phyloP scores from a whole-genome alignment of 2,329 filamentous ascomycete genomes.

The Fusarium albosuccineum region DNA sequence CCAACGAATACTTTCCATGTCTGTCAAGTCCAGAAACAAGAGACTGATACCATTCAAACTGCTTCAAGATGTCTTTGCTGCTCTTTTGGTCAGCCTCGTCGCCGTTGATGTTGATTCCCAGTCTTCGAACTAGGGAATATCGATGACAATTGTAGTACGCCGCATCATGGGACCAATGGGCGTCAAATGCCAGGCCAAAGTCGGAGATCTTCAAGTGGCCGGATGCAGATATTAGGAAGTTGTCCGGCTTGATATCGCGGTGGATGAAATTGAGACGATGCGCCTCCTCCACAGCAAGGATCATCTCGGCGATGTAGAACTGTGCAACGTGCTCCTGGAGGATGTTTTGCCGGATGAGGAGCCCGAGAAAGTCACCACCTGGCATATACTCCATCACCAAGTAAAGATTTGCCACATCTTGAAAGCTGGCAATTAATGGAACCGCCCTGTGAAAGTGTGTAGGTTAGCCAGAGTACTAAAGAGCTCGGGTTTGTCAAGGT shows the following conservation, averaged over 20 bases:
- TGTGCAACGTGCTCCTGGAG: constrained; percentile 82
- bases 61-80: constrained; percentile 52
- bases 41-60: constrained; percentile 50
- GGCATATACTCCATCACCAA: constrained; percentile 99
- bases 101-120: constrained; percentile 80
- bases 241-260: constrained; percentile 96
- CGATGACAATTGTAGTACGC: constrained; percentile 87
- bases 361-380: constrained; percentile 90
- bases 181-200: constrained; percentile 95
- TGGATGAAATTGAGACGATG: constrained; percentile 93
- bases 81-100: constrained; percentile 78
- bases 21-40: constrained; percentile 50
- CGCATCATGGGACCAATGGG: constrained; percentile 93
- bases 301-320: constrained; percentile 96
- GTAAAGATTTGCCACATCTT: constrained; percentile 86
- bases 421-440: constrained; percentile 87
- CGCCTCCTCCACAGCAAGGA: constrained; percentile 92
- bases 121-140: constrained; percentile 80
- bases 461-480: neutral
- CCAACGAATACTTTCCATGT: constrained; percentile 50
- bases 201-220: constrained; percentile 97
- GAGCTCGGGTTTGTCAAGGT: neutral
- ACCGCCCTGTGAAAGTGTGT: constrained; percentile 74
- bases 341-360: constrained; percentile 87
- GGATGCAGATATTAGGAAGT: constrained; percentile 89